Percentiles rank a stretch among this genome's conserved stretches.
These are phyloP conservation scores for Coprinellus aureogranulatus DNA, from an alignment of 768 basidiomycete genomes.

Conservation along the genomic window DNA sequence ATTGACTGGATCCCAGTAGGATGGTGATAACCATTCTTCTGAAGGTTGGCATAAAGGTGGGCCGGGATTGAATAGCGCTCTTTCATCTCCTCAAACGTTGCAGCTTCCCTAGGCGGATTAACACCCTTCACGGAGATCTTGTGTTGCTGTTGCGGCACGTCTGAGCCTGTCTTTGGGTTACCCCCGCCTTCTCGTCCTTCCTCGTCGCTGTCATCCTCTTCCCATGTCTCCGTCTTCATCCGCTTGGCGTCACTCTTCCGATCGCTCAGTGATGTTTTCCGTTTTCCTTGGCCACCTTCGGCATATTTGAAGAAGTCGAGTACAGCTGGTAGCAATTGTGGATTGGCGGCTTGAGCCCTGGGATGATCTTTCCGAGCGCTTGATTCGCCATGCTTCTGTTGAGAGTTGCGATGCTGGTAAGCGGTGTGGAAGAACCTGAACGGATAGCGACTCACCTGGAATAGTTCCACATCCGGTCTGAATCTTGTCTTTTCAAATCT, in stretches of 20 bases:
- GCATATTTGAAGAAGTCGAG: conserved; percentile 94
- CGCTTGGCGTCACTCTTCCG: conserved; percentile 29
- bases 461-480: conserved; percentile 65
- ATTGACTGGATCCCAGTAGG: conserved; percentile 84
- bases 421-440: background rate
- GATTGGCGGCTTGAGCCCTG: conserved; percentile 16
- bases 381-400: conserved; percentile 4
- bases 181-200: conserved; percentile 14
- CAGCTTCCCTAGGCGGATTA: conserved; percentile 58
- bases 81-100: conserved; percentile 58
- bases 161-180: background rate
- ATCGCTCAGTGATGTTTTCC: conserved; percentile 34
- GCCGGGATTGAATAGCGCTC: conserved; percentile 58
- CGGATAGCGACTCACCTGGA: conserved; percentile 48
- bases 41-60: conserved; percentile 64
- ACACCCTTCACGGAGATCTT: conserved; percentile 50
- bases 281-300: conserved; percentile 41
- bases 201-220: conserved; percentile 20
- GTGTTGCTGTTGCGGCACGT: conserved; percentile 1
- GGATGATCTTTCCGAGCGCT: conserved; percentile 6
- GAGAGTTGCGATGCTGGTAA: background rate
- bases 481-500: conserved; percentile 78
- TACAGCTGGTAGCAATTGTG: conserved; percentile 61
- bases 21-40: conserved; percentile 52
- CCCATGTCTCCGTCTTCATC: conserved; percentile 30